Evolutionary conservation across 768 basidiomycete species (phyloP), one percentile per base, ranked within the genome.

Genomic region (Cubamyces lactineus): DNA sequence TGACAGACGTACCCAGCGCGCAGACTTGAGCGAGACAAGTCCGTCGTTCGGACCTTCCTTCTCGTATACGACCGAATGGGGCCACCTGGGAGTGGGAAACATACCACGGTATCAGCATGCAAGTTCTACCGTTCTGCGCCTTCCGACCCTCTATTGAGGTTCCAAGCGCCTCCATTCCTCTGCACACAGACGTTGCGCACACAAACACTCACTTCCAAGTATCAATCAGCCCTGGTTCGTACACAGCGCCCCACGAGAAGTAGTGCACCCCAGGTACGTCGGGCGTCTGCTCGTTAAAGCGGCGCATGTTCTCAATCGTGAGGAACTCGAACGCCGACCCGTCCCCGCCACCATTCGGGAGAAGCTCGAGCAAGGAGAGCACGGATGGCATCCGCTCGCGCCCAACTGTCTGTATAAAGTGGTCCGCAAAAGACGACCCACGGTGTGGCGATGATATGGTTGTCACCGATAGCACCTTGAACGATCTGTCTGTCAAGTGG

Each of bases 21-120:
- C 87, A 5, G 92, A 94, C 62, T 87, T 79, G 46, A 96, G 86
- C 48, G 88, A 90, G 48, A 99, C 96, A 49, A 99, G 82, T 1
- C 97, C 97, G 73, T 98, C 94, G 69, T 98, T 97, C 34, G 92
- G 86, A 17, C 96, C 96, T 76, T 97, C 94, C 70, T 90, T 88
- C 68, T 89, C 86, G 19, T 88, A 73, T 47, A 95, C 89, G 28
- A 96, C 86, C 7, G 86, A 85, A 70, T 94, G 91, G 1, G 92
- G 86, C 79, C 86, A 90, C 70, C 76, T 75, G 9, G 9, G 34
- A 11, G 19, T 34, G 16, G 26, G 5, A 17, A 19, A 43, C 47
- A 47, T 41, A 34, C 5, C 34, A 34, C 34, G 34, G 34, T 34
- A 46, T 28, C 48, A 50, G 4, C 50, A 24, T 28, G 7, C 6